Conservation (phyloP, 495 filamentous ascomycete genomes). For the Aspergillus diversus region DNA sequence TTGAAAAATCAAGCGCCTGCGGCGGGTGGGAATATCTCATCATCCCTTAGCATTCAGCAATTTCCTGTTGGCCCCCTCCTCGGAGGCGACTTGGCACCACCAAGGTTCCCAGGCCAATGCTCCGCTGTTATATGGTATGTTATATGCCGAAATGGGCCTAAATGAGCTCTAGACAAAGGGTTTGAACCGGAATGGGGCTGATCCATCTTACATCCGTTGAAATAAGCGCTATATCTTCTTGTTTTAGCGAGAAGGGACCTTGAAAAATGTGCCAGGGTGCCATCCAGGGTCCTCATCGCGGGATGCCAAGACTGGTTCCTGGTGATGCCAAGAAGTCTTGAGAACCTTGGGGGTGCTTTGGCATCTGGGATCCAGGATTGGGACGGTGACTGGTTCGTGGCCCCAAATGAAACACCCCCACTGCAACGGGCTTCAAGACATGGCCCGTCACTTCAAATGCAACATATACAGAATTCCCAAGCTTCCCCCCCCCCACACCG, state of each 20-base stretch:
- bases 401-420: too few species aligned
- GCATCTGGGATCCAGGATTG: not conserved
- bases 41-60: not conserved
- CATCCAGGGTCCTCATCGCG: not conserved
- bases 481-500: too few species aligned
- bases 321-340: not conserved
- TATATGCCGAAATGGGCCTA: not conserved
- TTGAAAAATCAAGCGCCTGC: not conserved
- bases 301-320: not conserved
- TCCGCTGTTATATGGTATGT: not conserved
- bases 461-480: too few species aligned
- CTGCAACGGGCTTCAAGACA: too few species aligned
- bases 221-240: not conserved
- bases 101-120: constrained; percentile 25
- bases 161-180: too few species aligned
- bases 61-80: not conserved
- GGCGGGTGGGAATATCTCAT: not conserved
- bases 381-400: too few species aligned
- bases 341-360: not conserved
- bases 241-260: not conserved
- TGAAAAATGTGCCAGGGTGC: not conserved
- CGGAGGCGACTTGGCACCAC: constrained; percentile 27
- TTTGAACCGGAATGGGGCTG: too few species aligned
- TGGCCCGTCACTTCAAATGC: too few species aligned
- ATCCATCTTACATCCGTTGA: not conserved